Base-by-base conservation (phyloP, 208 protist genomes). In the Phytomonas francai region DNA sequence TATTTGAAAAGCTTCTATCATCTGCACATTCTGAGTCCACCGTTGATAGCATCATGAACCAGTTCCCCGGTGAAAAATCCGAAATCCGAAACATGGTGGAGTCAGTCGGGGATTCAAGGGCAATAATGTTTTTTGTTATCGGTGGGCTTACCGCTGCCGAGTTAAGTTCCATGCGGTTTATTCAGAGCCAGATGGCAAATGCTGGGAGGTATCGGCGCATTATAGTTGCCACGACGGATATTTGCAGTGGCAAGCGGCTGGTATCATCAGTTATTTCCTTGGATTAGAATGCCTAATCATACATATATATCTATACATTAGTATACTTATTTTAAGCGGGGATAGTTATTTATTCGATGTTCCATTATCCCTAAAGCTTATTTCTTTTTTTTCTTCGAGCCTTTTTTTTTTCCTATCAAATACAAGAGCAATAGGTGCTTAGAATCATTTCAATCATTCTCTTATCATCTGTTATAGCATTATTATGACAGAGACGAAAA, bases 61-160 rank as follows among this genome's bases (percentile, higher is more conserved):
- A 83, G 3, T n/a, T 93, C 16, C 63, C 78, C 49, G 79, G 81
- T 16, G 79, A 81, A 42, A 84, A 84, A 45, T 73, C 67, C 30
- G 85, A 90, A 74, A 70, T 90, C 31, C 54, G 68, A 28, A 87
- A 78, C 65, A 64, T 75, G 27, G 70, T 78, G 22, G 77, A 84
- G 29, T 49, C 74, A 71, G 58, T 77, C 34, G 65, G 60, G 12
- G 70, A 33, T 6, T 59, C 78, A 33, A 76, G 78, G 29, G 81
- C 70, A 51, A 78, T 74, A 3, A 69, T 98, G 42, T 78, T 98
- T 33, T 95, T 97, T 79, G 88, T 98, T 60, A 83, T 98, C 63
- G 97, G 97, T 22, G 97, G 97, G 22, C 72, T 97, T 29, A 98
- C 96, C 3, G 87, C 82, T 59, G 82, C 93, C 0, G 97, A 99